Base-by-base conservation (phyloP, 2,329 filamentous ascomycete genomes). In the Thielaviopsis euricoi region DNA sequence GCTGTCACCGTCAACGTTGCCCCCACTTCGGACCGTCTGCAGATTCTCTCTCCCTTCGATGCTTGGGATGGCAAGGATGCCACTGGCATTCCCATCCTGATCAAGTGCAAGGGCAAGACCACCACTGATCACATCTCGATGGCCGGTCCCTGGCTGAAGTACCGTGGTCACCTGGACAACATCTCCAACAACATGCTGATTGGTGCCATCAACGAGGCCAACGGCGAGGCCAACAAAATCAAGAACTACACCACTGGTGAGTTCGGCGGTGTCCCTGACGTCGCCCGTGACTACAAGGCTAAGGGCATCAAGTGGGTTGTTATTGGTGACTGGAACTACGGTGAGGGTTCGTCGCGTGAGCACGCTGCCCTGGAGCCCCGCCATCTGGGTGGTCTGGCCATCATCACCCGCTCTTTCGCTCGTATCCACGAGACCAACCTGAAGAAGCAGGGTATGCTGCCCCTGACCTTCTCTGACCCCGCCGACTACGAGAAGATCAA, bases 371-470 rank as follows among this genome's bases (percentile, higher is more conserved):
- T 98, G 62, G 91, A 98, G 80, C 93, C 93, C 70, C 85, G 93
- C 71, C 91, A 97, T 78, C 85, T 98, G 64, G 93, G 93, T 69
- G 93, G 91, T 73, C 82, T 96, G 68, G 93, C 91, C 68, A 95
- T 98, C 78, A 94, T 98, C 71, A 90, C 86, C 69, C 86, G 89
- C 70, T 88, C 82, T 64, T 98, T 98, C 71, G 93, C 93, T 68
- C 93, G 93, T 86, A 98, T 98, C 70, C 93, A 98, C 81, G 93
- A 98, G 81, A 98, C 93, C 79, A 98, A 98, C 83, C 76, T 98
- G 78, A 98, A 98, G 88, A 98, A 98, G 86, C 93, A 98, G 83
- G 93, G 93, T 76, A 96, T 98, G 91, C 87, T 98, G 76, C 93
- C 93, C 68, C 81, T 98, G 64, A 97, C 90, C 67, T 98, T 98